Evolutionary conservation across 805 yeast genomes (phyloP), one percentile per base, ranked within the genome.

Genomic region (Hemisphaericaspora nanyangensis): DNA sequence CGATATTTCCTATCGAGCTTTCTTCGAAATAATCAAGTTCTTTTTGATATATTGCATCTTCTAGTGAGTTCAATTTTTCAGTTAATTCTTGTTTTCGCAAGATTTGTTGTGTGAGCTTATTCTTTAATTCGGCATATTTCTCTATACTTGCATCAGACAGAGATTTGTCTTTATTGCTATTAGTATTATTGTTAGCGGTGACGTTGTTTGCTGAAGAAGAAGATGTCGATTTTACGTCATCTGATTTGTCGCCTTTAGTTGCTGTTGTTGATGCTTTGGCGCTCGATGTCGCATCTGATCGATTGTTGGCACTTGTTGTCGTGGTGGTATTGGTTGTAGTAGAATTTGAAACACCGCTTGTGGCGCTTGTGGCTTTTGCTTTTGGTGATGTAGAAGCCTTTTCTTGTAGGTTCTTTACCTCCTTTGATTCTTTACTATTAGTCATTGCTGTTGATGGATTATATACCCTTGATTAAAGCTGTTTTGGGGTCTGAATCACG

Each of bases 11-110:
- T 39, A 76, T 76, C 20, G 70, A 60, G 42, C 87, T 78, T 37
- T 84, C 89, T 20, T 82, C 77, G 34, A 90, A 76, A 55, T 90
- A 90, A 11, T 77, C 76, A 7, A 83, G 79, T 55, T 90, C 98
- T 47, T 79, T 78, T 34, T 79, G 82, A 62, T 79, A 89, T 5
- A 90, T 81, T 37, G 77, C 76, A 46, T 88, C 96, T 53, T 90
- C 96, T 5, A 88, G 56, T 32, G 60, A 61, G 17, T 76, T 75
- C 34, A 82, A 70, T 47, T 78, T 77, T 22, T 75, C 73, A 45
- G 86, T 91, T n/a, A 86, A 63, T 12, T 70, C 73, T 33, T 76
- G 75, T 58, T 85, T 84, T 49, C 76, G 73, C 31, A 69, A 56
- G 29, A 90, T 68, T 38, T 81, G 75, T 37, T 77, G 78, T 32